Evolutionary conservation across 176 grass and related monocot species (phyloP).

Genomic region (Tuctoria greenei): DNA sequence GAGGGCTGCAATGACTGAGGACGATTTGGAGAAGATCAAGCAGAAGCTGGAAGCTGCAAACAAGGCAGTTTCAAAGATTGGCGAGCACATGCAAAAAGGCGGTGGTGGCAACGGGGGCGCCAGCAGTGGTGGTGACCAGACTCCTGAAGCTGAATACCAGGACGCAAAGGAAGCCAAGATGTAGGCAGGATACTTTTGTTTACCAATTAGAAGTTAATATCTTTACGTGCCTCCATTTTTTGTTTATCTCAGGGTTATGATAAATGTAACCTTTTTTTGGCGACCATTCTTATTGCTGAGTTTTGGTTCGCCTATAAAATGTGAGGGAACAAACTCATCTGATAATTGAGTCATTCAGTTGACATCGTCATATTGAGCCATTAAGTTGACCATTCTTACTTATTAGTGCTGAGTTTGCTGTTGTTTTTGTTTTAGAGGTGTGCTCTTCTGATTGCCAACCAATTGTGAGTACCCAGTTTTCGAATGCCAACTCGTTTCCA

Average conservation of each 20-base stretch:
- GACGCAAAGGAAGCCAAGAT: slow-evolving; percentile 66
- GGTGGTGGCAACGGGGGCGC: slow-evolving; percentile 12
- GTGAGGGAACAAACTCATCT: slow-evolving; percentile 24
- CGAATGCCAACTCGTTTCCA: too few species aligned
- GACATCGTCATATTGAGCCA: neutral
- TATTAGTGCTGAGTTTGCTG: too few species aligned
- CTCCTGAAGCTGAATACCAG: slow-evolving; percentile 87
- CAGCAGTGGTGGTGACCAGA: slow-evolving; percentile 56
- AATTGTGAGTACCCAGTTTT: too few species aligned
- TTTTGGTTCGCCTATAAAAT: slow-evolving; percentile 27
- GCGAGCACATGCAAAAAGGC: slow-evolving; percentile 79
- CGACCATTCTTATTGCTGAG: neutral
- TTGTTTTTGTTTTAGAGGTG: neutral
- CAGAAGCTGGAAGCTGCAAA: slow-evolving; percentile 91
- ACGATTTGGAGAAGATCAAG: slow-evolving; percentile 87
- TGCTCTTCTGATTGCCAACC: too few species aligned
- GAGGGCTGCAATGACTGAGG: slow-evolving; percentile 65
- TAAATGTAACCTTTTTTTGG: slow-evolving; percentile 27
- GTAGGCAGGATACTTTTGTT: slow-evolving; percentile 26
- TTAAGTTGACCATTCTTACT: too few species aligned
- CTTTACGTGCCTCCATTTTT: neutral
- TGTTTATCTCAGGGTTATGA: slow-evolving; percentile 4
- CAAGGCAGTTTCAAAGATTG: slow-evolving; percentile 94
- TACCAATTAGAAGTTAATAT: slow-evolving; percentile 46
- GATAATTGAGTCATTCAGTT: slow-evolving; percentile 25